Evolutionary conservation across 2,329 filamentous ascomycete species (phyloP).

Genomic region (Drechslerella stenobrocha): DNA sequence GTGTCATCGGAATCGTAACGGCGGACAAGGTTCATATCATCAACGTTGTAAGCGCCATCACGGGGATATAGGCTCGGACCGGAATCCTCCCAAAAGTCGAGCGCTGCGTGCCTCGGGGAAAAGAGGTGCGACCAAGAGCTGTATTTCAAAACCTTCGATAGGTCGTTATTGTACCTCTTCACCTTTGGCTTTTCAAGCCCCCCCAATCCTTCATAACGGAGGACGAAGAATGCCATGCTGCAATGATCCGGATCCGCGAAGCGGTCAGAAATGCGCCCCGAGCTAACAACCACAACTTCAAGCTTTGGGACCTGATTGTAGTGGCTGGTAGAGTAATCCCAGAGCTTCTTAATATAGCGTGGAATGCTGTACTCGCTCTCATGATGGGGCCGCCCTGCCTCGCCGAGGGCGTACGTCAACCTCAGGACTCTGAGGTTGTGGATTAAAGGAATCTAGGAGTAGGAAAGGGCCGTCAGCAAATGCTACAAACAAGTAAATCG

Average conservation of each 20-base stretch:
- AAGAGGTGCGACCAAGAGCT: slow-evolving; percentile 14
- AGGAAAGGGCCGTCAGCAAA: background rate
- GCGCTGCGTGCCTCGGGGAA: background rate
- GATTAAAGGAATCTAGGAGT: slow-evolving; percentile 4
- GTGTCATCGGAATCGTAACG: no score
- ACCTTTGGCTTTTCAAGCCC: background rate
- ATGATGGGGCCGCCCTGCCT: background rate
- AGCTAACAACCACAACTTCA: background rate
- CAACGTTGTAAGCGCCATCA: no score
- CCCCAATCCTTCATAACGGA: background rate
- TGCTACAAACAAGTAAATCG: background rate
- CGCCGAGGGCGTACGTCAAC: background rate
- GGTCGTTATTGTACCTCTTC: background rate
- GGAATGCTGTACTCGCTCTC: background rate
- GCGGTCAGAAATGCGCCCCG: background rate
- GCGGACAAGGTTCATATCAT: no score
- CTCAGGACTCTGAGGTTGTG: slow-evolving; percentile 14
- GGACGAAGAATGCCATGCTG: slow-evolving; percentile 1
- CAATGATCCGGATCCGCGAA: background rate
- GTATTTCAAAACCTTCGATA: background rate
- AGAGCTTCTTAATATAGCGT: slow-evolving; percentile 9
- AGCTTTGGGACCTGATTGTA: slow-evolving; percentile 12
- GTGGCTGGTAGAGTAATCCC: background rate
- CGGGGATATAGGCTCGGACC: no score
- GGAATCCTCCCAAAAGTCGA: slow-evolving; percentile 9